phyloP scores from a whole-genome alignment of 805 yeast species.

The Metschnikowia similis region DNA sequence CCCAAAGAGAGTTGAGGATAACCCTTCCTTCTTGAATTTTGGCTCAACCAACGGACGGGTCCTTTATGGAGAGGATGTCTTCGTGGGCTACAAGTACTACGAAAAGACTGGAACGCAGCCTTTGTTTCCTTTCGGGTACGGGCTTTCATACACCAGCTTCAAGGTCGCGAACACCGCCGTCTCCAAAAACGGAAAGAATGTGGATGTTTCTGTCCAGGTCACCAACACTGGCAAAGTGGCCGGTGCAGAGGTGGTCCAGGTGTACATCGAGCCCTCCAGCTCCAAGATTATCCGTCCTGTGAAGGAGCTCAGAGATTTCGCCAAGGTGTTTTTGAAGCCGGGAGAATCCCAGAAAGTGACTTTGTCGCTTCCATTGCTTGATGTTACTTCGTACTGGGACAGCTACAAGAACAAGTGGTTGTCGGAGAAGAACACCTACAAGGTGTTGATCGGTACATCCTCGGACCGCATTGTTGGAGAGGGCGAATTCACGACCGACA shows the following conservation, averaged over 20 bases:
- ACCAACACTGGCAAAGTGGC: conserved; percentile 22
- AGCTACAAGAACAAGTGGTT: conserved; percentile 26
- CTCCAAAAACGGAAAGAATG: conserved; percentile 13
- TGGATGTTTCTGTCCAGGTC: conserved; percentile 18
- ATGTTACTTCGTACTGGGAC: conserved; percentile 28
- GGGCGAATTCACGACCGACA: conserved; percentile 10
- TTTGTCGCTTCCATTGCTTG: conserved; percentile 20
- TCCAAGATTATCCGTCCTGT: conserved; percentile 21
- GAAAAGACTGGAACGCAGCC: conserved; percentile 24
- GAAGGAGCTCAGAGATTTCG: conserved; percentile 30
- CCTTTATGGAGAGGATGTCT: conserved; percentile 31
- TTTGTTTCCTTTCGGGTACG: conserved; percentile 32
- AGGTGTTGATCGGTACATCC: conserved; percentile 22
- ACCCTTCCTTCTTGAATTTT: conserved; percentile 29
- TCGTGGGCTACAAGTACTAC: conserved; percentile 29
- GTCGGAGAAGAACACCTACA: conserved; percentile 23
- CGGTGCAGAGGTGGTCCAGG: conserved; percentile 29
- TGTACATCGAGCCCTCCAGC: conserved; percentile 20
- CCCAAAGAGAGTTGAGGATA: conserved; percentile 22
- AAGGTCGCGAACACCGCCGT: conserved; percentile 15
- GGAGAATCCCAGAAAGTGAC: conserved; percentile 15
- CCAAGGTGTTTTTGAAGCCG: conserved; percentile 21
- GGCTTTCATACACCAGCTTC: conserved; percentile 29
- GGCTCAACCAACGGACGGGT: conserved; percentile 29
- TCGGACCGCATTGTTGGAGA: conserved; percentile 9